Percentiles rank a stretch among this genome's conserved stretches.
Evolutionary conservation across 257 asterid genomes (phyloP).

Genomic region (Thymus quinquecostatus): DNA sequence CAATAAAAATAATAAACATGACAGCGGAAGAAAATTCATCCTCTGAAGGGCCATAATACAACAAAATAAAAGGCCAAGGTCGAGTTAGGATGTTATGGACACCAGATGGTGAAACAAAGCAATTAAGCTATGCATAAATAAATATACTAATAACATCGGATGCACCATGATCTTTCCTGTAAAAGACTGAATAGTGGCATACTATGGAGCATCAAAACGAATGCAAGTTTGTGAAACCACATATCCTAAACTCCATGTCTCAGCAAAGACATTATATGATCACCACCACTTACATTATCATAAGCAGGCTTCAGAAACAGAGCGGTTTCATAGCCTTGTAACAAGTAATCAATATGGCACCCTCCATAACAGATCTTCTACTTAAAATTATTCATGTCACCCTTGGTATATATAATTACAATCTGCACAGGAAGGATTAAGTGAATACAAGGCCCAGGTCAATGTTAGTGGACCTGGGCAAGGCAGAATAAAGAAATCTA

Average conservation of each 20-base stretch:
- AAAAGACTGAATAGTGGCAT: background rate
- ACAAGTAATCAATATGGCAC: conserved; percentile 41
- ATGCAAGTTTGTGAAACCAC: background rate
- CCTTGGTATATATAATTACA: conserved; percentile 47
- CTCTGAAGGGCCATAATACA: background rate
- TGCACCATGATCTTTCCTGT: background rate
- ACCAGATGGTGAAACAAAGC: background rate
- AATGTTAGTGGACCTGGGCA: conserved; percentile 46
- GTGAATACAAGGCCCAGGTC: conserved; percentile 57
- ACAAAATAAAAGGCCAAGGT: background rate
- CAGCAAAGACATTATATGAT: conserved; percentile 38
- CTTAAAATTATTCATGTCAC: conserved; percentile 45
- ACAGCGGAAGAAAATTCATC: conserved; percentile 3
- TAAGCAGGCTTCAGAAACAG: conserved; percentile 37
- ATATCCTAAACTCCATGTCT: conserved; percentile 5
- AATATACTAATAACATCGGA: background rate
- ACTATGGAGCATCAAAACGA: background rate
- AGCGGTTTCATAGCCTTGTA: conserved; percentile 42
- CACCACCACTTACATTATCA: conserved; percentile 45
- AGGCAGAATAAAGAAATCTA: background rate
- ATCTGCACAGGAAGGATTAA: conserved; percentile 74
- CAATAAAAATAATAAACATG: background rate
- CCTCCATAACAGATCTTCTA: conserved; percentile 48
- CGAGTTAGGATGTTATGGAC: background rate
- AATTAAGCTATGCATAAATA: background rate